Base-by-base conservation (phyloP, 768 basidiomycete species). In the Amanita pseudoporphyria region DNA sequence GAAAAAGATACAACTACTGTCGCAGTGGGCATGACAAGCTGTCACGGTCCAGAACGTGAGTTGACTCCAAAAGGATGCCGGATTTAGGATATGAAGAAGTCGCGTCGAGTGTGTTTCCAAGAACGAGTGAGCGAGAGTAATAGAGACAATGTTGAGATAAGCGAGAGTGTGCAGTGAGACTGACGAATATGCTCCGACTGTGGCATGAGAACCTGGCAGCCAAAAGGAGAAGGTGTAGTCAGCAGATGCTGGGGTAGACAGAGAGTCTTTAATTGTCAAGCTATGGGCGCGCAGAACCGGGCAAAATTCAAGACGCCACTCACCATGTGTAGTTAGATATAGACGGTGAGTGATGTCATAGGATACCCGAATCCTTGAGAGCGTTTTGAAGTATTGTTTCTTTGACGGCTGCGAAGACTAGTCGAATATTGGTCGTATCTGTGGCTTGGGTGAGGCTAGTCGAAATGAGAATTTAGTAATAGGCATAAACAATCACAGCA, bases 351-450 rank as follows among this genome's bases (percentile, higher is more conserved):
- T 28, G 30, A 49, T 19, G 37, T 59, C 57, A 67, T 61, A 93
- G 77, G 58, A 92, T 90, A 50, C 89, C 89, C 0, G 82, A 85
- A 58, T 91, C 89, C 61, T 85, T 81, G 5, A 92, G 68, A 2
- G 89, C 89, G 60, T 91, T 92, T 66, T 89, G 86, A 48, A 93
- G 62, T 48, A 94, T 92, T n/a, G 91, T 93, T 67, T 94, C 91
- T 67, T 91, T 91, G 40, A 91, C 87, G 0, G 87, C 87, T 0
- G 86, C 86, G 53, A 93, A 91, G 14, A 92, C 87, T 1, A 91
- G 69, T 45, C 76, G 67, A 47, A 91, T 84, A 61, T 92, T 92
- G 3, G 78, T 79, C 21, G 89, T 92, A 63, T 93, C 90, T 24
- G 88, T 93, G 26, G 90, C 90, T 64, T 91, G 87, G 6, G 89